These are phyloP conservation scores for Paramecium bursaria DNA, from an alignment of 73 alveolate species.

Conservation along the genomic window DNA sequence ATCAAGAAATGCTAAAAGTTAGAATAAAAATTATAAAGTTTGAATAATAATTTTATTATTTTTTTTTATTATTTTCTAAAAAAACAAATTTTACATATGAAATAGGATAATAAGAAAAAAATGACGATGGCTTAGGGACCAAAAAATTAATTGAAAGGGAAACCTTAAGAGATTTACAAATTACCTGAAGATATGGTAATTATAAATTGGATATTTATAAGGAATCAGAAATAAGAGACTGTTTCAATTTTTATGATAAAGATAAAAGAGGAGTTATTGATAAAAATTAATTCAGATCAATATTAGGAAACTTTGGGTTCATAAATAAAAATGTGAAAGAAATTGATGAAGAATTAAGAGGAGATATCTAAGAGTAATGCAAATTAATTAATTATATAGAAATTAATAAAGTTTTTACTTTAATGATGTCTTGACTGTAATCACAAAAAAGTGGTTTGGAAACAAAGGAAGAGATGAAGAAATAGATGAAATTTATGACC, in stretches of 20 bases:
- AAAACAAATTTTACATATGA: neutral
- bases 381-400: neutral
- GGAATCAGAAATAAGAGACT: constrained; percentile 71
- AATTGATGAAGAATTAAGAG: constrained; percentile 69
- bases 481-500: constrained; percentile 67
- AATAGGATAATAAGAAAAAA: neutral
- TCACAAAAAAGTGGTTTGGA: constrained; percentile 63
- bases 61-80: neutral
- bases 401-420: constrained; percentile 33
- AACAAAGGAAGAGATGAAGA: constrained; percentile 71
- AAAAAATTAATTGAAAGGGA: too few relatives aligned
- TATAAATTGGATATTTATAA: neutral
- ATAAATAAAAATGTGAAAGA: constrained; percentile 69
- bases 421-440: constrained; percentile 45
- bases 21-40: constrained; percentile 53
- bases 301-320: constrained; percentile 70
- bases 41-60: too few relatives aligned
- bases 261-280: constrained; percentile 56
- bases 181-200: constrained; percentile 71
- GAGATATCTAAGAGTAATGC: constrained; percentile 31
- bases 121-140: too few relatives aligned
- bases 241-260: constrained; percentile 70
- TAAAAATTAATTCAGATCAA: constrained; percentile 61
- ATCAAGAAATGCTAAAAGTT: constrained; percentile 28
- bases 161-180: constrained; percentile 17